These are phyloP conservation scores for Endocalyx cinctus DNA, from an alignment of 2,329 filamentous ascomycete genomes.

Conservation along the genomic window DNA sequence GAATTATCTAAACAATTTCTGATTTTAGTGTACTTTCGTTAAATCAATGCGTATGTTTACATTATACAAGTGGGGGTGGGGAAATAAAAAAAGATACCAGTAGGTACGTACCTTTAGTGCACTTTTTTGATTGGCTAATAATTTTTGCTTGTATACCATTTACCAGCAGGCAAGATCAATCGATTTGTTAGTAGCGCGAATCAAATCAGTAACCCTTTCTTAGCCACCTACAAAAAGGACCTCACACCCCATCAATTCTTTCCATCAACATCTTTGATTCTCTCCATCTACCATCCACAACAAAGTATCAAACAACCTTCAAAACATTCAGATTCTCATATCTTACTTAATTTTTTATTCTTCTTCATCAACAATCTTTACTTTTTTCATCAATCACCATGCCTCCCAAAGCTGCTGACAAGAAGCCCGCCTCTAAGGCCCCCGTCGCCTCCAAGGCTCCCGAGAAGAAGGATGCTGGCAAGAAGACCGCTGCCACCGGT, in stretches of 20 bases:
- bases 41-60: too few relatives aligned
- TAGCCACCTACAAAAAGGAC: constrained; percentile 54
- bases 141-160: background rate
- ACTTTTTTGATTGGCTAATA: background rate
- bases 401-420: constrained; percentile 96
- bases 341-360: constrained; percentile 10
- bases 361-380: constrained; percentile 10
- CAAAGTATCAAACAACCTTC: constrained; percentile 23
- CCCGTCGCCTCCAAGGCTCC: constrained; percentile 66
- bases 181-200: constrained; percentile 9
- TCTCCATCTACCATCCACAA: constrained; percentile 27
- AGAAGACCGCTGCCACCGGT: constrained; percentile 95
- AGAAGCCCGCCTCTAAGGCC: constrained; percentile 98
- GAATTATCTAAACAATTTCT: too few relatives aligned
- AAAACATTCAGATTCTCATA: constrained; percentile 20
- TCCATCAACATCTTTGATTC: constrained; percentile 42
- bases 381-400: constrained; percentile 55
- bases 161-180: constrained; percentile 21
- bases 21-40: too few relatives aligned
- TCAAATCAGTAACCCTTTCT: constrained; percentile 55
- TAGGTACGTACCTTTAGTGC: too few relatives aligned
- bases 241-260: constrained; percentile 46
- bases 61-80: too few relatives aligned
- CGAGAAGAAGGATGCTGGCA: constrained; percentile 99
- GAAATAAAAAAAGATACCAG: too few relatives aligned